phyloP scores from a whole-genome alignment of 2,329 filamentous ascomycete genomes.

The Sporothrix curviconia region DNA sequence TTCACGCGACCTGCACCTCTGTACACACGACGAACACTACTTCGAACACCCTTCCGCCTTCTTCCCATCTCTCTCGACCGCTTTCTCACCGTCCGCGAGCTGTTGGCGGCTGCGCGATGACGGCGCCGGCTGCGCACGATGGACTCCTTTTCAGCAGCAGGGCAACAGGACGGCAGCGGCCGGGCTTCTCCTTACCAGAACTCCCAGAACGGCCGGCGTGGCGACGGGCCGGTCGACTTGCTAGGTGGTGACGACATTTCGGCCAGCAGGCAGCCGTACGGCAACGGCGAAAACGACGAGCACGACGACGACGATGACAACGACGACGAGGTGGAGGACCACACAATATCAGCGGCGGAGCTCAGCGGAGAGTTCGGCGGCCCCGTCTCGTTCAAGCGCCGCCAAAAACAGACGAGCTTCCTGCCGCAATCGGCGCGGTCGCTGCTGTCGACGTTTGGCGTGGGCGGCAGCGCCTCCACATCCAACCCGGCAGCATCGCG shows the following conservation, averaged over 20 bases:
- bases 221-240: slow-evolving; percentile 42
- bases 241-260: slow-evolving; percentile 32
- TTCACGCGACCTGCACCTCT: too few relatives aligned
- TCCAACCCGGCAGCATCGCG: too few relatives aligned
- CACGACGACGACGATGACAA: slow-evolving; percentile 16
- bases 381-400: slow-evolving; percentile 65
- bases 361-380: slow-evolving; percentile 31
- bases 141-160: slow-evolving; percentile 13
- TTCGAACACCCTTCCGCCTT: too few relatives aligned
- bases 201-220: too few relatives aligned
- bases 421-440: slow-evolving; percentile 39
- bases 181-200: slow-evolving; percentile 18
- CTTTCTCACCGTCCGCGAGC: not conserved
- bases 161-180: slow-evolving; percentile 13
- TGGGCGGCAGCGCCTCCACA: too few relatives aligned
- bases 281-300: not conserved
- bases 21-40: too few relatives aligned
- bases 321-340: slow-evolving; percentile 22
- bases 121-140: slow-evolving; percentile 11
- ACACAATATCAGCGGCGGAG: slow-evolving; percentile 42
- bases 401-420: slow-evolving; percentile 45
- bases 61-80: not conserved
- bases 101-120: slow-evolving; percentile 9
- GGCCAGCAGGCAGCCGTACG: slow-evolving; percentile 11
- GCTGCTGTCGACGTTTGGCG: slow-evolving; percentile 41